Base-by-base conservation (phyloP, 352 stramenopile species). In the Pythium brassicae region DNA sequence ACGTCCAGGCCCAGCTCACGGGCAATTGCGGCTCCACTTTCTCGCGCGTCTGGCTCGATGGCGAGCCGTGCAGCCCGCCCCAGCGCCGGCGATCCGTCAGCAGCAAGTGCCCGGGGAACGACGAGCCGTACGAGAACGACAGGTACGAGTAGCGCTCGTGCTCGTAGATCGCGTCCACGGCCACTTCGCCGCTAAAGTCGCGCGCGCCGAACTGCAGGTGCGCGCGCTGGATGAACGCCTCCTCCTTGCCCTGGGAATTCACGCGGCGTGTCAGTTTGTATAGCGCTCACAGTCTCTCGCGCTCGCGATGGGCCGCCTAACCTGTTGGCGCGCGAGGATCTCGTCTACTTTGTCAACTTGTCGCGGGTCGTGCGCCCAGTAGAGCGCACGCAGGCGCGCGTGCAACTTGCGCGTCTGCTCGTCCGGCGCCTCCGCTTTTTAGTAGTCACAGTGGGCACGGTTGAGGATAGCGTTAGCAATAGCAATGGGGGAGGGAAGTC, bases 121-220 rank as follows among this genome's bases (percentile, higher is more conserved):
- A 80, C 10, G 76, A 81, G 2, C 82, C 79, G 71, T 76, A 90
- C 27, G 78, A 87, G 51, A 89, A 89, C 32, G 73, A 86, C 37
- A 90, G 53, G 29, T 87, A 90, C 48, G 82, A 89, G 63, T 90
- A 92, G n/a, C 82, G 72, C 55, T 90, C 71, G 53, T 92, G 78
- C 59, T 92, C 82, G 63, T 90, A 92, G 25, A 88, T 62, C 39
- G 89, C 82, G 60, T 92, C 82, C 8, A 89, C 64, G 3, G 77
- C 78, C 32, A 71, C 61, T 57, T 92, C 77, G 9, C 77, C 78
- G 43, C 72, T 70, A 46, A 90, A 85, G 57, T 92, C 82, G 14
- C 82, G 79, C 44, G 84, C 82, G 23, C 76, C 82, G 43, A 81
- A 80, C 48, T 90, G 69, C 15, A 62, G 62, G 53, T 92, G 79